These are phyloP conservation scores for Venturia asperata DNA, from an alignment of 2,329 filamentous ascomycete genomes.

Conservation along the genomic window DNA sequence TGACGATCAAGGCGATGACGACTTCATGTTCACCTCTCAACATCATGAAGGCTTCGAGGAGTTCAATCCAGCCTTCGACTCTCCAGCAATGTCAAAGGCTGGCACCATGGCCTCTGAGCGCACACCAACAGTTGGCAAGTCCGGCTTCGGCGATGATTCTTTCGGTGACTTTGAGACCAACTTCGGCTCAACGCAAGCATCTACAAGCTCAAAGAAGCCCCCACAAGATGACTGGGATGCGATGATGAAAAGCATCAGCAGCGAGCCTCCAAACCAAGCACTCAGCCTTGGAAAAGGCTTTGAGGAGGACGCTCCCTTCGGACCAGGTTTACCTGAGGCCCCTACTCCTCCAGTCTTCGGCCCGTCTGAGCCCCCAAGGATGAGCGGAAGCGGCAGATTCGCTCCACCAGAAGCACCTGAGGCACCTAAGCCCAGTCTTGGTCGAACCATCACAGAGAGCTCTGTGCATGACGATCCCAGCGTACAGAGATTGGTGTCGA, in stretches of 20 bases:
- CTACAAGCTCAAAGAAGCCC: slow-evolving; percentile 31
- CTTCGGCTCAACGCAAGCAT: slow-evolving; percentile 32
- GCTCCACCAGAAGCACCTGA: slow-evolving; percentile 15
- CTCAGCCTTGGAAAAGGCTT: not conserved
- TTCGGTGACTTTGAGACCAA: slow-evolving; percentile 44
- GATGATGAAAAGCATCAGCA: slow-evolving; percentile 58
- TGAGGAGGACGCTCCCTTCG: slow-evolving; percentile 7
- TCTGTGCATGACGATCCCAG: slow-evolving; percentile 87
- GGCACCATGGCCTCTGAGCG: slow-evolving; percentile 41
- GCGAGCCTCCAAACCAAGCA: slow-evolving; percentile 10
- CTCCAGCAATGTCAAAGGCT: slow-evolving; percentile 44
- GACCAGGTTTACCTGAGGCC: not conserved
- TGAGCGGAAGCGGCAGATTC: slow-evolving; percentile 6
- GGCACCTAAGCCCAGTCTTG: slow-evolving; percentile 39
- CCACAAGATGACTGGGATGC: slow-evolving; percentile 80
- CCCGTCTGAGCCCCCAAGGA: slow-evolving; percentile 1
- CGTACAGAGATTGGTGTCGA: slow-evolving; percentile 77
- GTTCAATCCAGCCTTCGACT: slow-evolving; percentile 78
- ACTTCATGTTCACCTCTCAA: slow-evolving; percentile 63
- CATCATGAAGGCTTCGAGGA: slow-evolving; percentile 58
- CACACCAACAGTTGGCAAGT: slow-evolving; percentile 29
- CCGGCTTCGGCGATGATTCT: slow-evolving; percentile 33
- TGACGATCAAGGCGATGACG: slow-evolving; percentile 60
- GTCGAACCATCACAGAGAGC: slow-evolving; percentile 63
- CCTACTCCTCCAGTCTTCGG: slow-evolving; percentile 16